A percentile compares a stretch with the other conserved stretches of the same genome.
Conservation (phyloP, 257 asterid genomes). For the Solanum acaule region DNA sequence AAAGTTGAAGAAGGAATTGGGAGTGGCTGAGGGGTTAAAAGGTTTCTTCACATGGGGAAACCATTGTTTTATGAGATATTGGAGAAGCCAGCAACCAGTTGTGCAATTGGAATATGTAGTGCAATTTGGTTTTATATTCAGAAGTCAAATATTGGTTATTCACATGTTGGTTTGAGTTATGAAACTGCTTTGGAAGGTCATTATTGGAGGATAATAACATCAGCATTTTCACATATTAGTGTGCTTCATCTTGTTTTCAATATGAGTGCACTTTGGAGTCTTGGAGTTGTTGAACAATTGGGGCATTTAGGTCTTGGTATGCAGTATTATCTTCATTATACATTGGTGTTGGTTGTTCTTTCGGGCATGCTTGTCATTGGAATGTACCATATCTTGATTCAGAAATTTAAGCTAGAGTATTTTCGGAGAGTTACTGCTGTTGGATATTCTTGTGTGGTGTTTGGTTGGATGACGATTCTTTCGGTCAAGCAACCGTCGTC, state of each 20-base stretch:
- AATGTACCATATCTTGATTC: slow-evolving; percentile 69
- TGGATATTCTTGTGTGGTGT: slow-evolving; percentile 97
- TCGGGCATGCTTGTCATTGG: slow-evolving; percentile 81
- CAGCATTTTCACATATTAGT: slow-evolving; percentile 91
- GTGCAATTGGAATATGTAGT: slow-evolving; percentile 64
- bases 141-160: slow-evolving; percentile 77
- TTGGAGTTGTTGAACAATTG: slow-evolving; percentile 68
- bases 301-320: slow-evolving; percentile 69
- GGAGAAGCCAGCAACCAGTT: slow-evolving; percentile 94
- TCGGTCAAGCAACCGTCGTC: slow-evolving; percentile 79
- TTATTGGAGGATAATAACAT: slow-evolving; percentile 85
- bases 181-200: slow-evolving; percentile 82
- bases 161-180: slow-evolving; percentile 85
- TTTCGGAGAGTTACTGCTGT: slow-evolving; percentile 90
- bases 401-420: slow-evolving; percentile 67
- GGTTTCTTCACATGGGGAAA: slow-evolving; percentile 63
- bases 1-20: neutral
- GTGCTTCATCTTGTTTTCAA: slow-evolving; percentile 86
- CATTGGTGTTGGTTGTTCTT: slow-evolving; percentile 59
- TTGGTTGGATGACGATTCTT: slow-evolving; percentile 98
- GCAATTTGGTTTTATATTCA: slow-evolving; percentile 81
- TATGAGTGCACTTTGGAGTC: slow-evolving; percentile 96
- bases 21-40: neutral
- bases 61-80: slow-evolving; percentile 71
- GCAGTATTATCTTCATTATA: slow-evolving; percentile 74